A percentile compares a stretch with the other conserved stretches of the same genome.
Evolutionary conservation across 2,329 filamentous ascomycete species (phyloP).

Genomic region (Tolypocladium album): DNA sequence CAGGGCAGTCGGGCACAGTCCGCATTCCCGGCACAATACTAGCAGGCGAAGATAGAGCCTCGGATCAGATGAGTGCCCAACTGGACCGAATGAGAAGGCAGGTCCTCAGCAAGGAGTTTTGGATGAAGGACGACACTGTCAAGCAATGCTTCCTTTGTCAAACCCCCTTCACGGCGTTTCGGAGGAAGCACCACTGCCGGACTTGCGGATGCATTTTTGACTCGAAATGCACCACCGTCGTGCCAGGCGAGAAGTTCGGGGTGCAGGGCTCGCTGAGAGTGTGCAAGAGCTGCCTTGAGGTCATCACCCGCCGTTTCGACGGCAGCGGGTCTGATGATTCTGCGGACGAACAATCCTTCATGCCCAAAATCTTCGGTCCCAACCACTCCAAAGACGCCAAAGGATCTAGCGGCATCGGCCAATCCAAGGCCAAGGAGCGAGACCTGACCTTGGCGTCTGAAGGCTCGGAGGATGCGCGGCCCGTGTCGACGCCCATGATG

Average conservation of each 20-base stretch:
- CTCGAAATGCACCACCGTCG: conserved; percentile 87
- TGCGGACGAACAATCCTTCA: conserved; percentile 61
- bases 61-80: conserved; percentile 48
- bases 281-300: conserved; percentile 83
- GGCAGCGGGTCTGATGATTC: conserved; percentile 82
- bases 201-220: conserved; percentile 98
- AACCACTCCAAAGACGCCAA: conserved; percentile 40
- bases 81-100: conserved; percentile 70
- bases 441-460: conserved; percentile 29
- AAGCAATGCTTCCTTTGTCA: conserved; percentile 95
- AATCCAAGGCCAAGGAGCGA: conserved; percentile 26
- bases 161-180: conserved; percentile 82
- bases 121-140: conserved; percentile 98
- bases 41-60: conserved; percentile 40
- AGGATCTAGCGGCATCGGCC: conserved; percentile 17
- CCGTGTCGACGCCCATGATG: conserved; percentile 60
- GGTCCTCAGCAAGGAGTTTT: conserved; percentile 88
- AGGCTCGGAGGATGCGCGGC: conserved; percentile 36
- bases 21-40: conserved; percentile 47
- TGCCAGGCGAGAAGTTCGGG: conserved; percentile 78
- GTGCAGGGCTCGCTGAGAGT: conserved; percentile 77
- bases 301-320: conserved; percentile 84
- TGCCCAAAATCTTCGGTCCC: conserved; percentile 52
- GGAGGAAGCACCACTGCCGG: conserved; percentile 92
- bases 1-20: conserved; percentile 32